Percentiles rank a stretch among this genome's conserved stretches.
Evolutionary conservation across 176 grass and related monocot species (phyloP).

Genomic region (Puccinellia tenuiflora): DNA sequence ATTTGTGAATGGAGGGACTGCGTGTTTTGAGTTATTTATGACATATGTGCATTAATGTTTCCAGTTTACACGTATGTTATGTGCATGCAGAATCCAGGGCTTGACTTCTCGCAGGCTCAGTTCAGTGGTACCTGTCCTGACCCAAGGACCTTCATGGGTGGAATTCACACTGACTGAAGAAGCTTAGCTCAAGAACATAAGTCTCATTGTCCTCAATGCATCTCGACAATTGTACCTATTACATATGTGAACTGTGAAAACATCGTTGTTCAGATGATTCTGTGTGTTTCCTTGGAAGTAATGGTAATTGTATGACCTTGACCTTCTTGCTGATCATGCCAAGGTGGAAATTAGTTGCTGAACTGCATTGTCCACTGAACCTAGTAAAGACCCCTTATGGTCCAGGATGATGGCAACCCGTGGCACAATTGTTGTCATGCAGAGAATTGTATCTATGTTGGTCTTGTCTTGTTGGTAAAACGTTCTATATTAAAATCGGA

Average conservation of each 20-base stretch:
- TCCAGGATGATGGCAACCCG: not conserved
- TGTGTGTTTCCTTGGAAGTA: conserved; percentile 7
- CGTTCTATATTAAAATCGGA: not conserved
- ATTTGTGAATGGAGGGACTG: not conserved
- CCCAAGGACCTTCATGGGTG: conserved; percentile 94
- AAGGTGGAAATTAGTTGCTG: not conserved
- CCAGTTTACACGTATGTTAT: not conserved
- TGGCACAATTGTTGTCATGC: not conserved
- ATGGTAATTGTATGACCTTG: not conserved
- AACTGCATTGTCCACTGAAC: not conserved
- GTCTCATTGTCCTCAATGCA: not conserved
- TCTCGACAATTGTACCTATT: not conserved
- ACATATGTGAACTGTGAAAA: not conserved
- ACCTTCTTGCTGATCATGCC: not conserved
- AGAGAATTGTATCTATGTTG: not conserved
- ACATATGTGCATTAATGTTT: conserved; percentile 1
- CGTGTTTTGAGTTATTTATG: not conserved
- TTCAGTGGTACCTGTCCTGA: conserved; percentile 89
- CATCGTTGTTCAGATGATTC: not conserved
- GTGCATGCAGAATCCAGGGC: conserved; percentile 69
- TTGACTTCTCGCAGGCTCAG: conserved; percentile 92
- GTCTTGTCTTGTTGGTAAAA: not conserved
- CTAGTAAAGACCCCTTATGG: not conserved
- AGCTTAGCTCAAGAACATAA: not conserved
- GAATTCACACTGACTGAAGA: conserved; percentile 46